phyloP scores from a whole-genome alignment of 2,329 filamentous ascomycete genomes.

The Rutstroemia sp. region DNA sequence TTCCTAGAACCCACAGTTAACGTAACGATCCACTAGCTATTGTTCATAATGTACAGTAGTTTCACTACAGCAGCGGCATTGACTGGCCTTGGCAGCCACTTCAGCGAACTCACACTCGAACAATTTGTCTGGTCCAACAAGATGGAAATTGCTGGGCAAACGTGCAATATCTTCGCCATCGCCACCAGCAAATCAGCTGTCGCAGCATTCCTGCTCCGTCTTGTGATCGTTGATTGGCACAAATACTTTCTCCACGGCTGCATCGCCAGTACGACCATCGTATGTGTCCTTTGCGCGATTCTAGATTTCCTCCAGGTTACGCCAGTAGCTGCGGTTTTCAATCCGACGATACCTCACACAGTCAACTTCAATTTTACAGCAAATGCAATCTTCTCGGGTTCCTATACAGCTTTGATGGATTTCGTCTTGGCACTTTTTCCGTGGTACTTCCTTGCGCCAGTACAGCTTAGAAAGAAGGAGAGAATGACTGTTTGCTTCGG shows the following conservation, averaged over 20 bases:
- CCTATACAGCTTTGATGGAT: constrained; percentile 1
- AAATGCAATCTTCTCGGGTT: not conserved
- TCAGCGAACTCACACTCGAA: not conserved
- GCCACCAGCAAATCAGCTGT: not conserved
- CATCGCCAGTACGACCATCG: not conserved
- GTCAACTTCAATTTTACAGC: not conserved
- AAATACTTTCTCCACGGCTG: not conserved
- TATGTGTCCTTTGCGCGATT: not conserved
- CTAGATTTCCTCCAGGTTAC: not conserved
- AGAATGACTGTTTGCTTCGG: not conserved
- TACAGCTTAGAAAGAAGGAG: constrained; percentile 1
- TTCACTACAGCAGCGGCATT: not conserved
- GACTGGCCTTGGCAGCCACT: not conserved
- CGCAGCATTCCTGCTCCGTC: constrained; percentile 2
- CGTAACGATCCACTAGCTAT: not conserved
- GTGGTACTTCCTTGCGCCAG: not conserved
- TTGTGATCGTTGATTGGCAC: constrained; percentile 4
- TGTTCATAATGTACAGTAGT: not conserved
- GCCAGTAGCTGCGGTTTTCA: not conserved
- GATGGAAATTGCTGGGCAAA: constrained; percentile 6
- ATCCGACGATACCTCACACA: not conserved
- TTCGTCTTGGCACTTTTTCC: constrained; percentile 2
- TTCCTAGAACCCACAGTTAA: not conserved
- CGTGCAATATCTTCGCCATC: constrained; percentile 1
- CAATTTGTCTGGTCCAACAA: constrained; percentile 2